Percentiles rank a stretch among this genome's conserved stretches.
phyloP scores from a whole-genome alignment of 2,329 filamentous ascomycete species.

The Capronia americana region DNA sequence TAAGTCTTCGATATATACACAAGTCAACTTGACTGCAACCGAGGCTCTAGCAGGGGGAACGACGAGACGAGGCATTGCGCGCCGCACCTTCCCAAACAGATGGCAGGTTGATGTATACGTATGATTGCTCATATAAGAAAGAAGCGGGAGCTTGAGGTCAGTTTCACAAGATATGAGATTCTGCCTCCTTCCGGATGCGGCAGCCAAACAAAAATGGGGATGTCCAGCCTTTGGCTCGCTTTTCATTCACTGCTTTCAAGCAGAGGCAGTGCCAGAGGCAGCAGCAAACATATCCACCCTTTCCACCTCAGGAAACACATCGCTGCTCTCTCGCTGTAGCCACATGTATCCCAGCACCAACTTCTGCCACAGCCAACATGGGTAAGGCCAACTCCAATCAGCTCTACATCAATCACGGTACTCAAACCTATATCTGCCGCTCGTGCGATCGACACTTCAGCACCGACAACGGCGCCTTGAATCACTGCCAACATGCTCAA shows the following conservation, averaged over 20 bases:
- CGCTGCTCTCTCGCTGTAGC: background rate
- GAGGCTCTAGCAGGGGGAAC: background rate
- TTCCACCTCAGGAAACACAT: background rate
- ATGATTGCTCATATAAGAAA: background rate
- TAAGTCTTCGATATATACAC: background rate
- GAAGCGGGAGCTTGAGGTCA: background rate
- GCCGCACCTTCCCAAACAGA: background rate
- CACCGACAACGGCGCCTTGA: constrained; percentile 8
- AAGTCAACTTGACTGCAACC: background rate
- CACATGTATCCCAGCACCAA: background rate
- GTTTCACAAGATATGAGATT: background rate
- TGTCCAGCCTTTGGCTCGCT: background rate
- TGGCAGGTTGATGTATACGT: background rate
- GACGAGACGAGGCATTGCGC: background rate
- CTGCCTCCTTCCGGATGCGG: background rate
- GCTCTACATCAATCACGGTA: constrained; percentile 1
- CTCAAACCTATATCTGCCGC: constrained; percentile 13
- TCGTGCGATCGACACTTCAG: constrained; percentile 26
- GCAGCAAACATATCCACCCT: background rate
- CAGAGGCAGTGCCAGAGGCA: too few relatives aligned
- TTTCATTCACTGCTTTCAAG: background rate
- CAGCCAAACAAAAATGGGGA: background rate
- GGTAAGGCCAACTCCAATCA: background rate
- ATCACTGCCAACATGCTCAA: constrained; percentile 28
- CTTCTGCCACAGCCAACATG: background rate